These are phyloP conservation scores for Cyclotella baltica DNA, from an alignment of 108 stramenopile genomes.

Conservation along the genomic window DNA sequence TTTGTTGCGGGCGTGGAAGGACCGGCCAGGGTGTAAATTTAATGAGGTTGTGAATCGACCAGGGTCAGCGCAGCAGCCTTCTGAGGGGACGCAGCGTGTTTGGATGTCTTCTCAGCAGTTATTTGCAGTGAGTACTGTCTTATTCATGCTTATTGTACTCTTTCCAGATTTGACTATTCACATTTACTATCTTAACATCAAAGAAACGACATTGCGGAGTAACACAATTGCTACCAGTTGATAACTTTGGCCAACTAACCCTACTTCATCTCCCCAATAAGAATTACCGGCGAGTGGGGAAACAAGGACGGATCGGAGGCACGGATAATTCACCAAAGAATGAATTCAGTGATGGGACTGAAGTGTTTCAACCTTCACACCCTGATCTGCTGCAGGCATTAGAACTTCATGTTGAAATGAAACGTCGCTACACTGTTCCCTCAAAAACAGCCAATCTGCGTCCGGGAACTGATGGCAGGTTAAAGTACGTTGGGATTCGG, in stretches of 20 bases:
- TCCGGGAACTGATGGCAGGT: conserved; percentile 10
- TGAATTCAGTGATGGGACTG: conserved; percentile 80
- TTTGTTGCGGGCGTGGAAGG: conserved; percentile 80
- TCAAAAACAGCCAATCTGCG: conserved; percentile 44
- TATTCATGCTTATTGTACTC: background rate
- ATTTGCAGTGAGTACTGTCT: conserved; percentile 45
- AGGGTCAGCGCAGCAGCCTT: conserved; percentile 66
- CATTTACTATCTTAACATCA: background rate
- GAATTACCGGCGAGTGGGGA: conserved; percentile 88
- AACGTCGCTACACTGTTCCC: conserved; percentile 56
- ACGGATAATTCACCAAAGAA: conserved; percentile 50
- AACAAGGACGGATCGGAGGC: conserved; percentile 60
- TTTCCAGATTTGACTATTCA: background rate
- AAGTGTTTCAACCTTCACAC: conserved; percentile 63
- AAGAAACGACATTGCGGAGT: conserved; percentile 68
- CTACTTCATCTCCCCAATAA: conserved; percentile 89
- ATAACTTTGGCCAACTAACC: conserved; percentile 80
- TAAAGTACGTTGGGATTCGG: conserved; percentile 64
- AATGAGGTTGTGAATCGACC: conserved; percentile 74
- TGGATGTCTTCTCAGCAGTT: conserved; percentile 90
- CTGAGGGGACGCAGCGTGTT: conserved; percentile 85
- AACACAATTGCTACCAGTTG: conserved; percentile 74
- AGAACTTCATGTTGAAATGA: conserved; percentile 75
- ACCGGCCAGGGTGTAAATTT: conserved; percentile 67
- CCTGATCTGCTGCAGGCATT: conserved; percentile 66